phyloP scores from a whole-genome alignment of 345 rosid genomes.

The Syzygium oleosum region DNA sequence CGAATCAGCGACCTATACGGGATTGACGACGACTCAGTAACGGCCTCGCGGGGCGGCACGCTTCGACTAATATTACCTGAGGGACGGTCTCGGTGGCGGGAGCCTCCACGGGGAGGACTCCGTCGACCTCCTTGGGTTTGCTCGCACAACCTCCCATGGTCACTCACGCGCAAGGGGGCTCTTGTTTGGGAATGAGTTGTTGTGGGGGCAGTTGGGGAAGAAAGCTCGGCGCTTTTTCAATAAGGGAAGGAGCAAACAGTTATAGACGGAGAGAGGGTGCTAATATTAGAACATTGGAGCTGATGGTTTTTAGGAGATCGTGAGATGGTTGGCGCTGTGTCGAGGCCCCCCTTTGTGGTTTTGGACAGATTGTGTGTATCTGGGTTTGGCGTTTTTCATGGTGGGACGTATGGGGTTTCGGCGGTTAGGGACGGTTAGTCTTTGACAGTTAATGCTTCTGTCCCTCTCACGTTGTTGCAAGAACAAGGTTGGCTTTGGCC shows the following conservation, averaged over 20 bases:
- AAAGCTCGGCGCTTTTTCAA: not conserved
- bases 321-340: not conserved
- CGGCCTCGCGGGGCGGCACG: not conserved
- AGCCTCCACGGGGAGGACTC: not conserved
- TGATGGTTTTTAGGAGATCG: not conserved
- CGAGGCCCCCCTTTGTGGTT: not conserved
- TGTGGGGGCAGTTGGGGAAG: not conserved
- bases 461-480: not conserved
- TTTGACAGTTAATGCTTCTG: not conserved
- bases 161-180: not conserved
- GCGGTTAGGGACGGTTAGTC: not conserved
- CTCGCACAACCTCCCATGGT: conserved; percentile 13
- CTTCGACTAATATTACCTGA: not conserved
- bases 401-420: not conserved
- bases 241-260: not conserved
- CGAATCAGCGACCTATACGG: not conserved
- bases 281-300: not conserved
- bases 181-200: not conserved
- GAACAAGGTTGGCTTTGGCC: not conserved
- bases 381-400: not conserved
- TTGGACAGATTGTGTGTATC: not conserved
- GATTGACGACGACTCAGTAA: not conserved
- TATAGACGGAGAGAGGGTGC: not conserved
- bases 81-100: not conserved
- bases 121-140: conserved; percentile 1